phyloP scores from a whole-genome alignment of 164 flowering plant genomes.

The Aristolochia fimbriata region DNA sequence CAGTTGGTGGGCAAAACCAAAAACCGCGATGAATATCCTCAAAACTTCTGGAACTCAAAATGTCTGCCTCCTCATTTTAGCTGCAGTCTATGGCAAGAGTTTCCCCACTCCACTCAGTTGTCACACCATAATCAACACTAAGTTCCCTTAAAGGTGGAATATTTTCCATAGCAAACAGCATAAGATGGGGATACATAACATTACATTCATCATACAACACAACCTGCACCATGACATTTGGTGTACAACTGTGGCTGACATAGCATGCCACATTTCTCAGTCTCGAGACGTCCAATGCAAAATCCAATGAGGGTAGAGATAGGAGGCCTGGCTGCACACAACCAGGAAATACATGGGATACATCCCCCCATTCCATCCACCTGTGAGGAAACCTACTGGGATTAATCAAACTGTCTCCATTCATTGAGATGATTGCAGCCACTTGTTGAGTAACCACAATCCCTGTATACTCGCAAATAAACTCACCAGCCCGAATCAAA shows the following conservation, averaged over 20 bases:
- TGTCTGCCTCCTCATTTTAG: neutral
- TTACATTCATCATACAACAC: slow-evolving; percentile 68
- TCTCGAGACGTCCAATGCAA: slow-evolving; percentile 82
- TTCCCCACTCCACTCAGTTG: slow-evolving; percentile 52
- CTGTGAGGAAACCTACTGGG: slow-evolving; percentile 57
- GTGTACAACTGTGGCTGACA: slow-evolving; percentile 68
- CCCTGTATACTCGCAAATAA: slow-evolving; percentile 75
- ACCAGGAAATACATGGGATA: slow-evolving; percentile 49
- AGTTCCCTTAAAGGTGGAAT: slow-evolving; percentile 89
- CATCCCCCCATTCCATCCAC: slow-evolving; percentile 88
- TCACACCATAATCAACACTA: slow-evolving; percentile 80
- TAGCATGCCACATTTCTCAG: slow-evolving; percentile 87
- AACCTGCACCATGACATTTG: slow-evolving; percentile 81
- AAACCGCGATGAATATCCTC: no score
- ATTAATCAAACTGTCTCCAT: slow-evolving; percentile 66
- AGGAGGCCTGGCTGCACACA: slow-evolving; percentile 42
- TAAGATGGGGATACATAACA: slow-evolving; percentile 64
- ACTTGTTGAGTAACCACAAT: slow-evolving; percentile 58
- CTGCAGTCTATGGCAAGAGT: slow-evolving; percentile 44
- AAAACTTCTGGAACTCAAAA: no score
- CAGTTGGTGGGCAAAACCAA: no score
- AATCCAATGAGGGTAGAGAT: slow-evolving; percentile 58
- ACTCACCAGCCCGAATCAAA: slow-evolving; percentile 63
- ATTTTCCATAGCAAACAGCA: slow-evolving; percentile 90
- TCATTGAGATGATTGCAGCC: slow-evolving; percentile 55